Evolutionary conservation across 768 basidiomycete species (phyloP).

Genomic region (Termitomyces sp.): DNA sequence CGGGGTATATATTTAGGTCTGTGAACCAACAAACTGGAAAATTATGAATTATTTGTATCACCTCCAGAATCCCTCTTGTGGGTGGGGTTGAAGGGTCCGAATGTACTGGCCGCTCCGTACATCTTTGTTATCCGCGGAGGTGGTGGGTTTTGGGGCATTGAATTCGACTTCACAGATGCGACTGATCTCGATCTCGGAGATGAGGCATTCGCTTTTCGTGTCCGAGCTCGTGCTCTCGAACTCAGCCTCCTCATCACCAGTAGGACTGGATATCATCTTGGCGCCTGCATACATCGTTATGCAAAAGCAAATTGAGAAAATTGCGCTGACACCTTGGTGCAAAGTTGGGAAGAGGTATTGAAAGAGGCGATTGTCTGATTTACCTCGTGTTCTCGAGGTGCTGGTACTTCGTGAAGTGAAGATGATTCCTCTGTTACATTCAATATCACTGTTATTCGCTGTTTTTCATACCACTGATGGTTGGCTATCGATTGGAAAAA

Average conservation of each 20-base stretch:
- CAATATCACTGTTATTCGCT: no score
- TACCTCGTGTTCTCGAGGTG: neutral
- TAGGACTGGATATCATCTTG: slow-evolving; percentile 67
- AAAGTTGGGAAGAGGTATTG: slow-evolving; percentile 64
- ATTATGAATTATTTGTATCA: neutral
- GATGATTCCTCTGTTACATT: neutral
- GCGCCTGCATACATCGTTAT: slow-evolving; percentile 81
- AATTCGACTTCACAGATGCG: slow-evolving; percentile 65
- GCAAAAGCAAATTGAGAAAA: slow-evolving; percentile 58
- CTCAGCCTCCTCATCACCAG: slow-evolving; percentile 72
- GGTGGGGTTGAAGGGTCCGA: slow-evolving; percentile 48
- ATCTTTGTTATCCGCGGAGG: slow-evolving; percentile 80
- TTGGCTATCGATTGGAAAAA: no score
- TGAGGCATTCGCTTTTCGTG: slow-evolving; percentile 55
- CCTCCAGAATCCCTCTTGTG: slow-evolving; percentile 41
- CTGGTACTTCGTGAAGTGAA: neutral
- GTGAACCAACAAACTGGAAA: neutral
- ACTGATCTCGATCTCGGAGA: slow-evolving; percentile 44
- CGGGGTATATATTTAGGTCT: slow-evolving; percentile 57
- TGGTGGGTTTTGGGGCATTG: slow-evolving; percentile 80
- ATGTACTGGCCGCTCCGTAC: slow-evolving; percentile 56
- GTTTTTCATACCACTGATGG: no score
- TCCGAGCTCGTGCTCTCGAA: slow-evolving; percentile 64
- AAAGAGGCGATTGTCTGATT: slow-evolving; percentile 23
- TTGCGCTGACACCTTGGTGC: slow-evolving; percentile 58